Conservation (phyloP, 2,329 filamentous ascomycete genomes). For the Colletotrichum noveboracense region DNA sequence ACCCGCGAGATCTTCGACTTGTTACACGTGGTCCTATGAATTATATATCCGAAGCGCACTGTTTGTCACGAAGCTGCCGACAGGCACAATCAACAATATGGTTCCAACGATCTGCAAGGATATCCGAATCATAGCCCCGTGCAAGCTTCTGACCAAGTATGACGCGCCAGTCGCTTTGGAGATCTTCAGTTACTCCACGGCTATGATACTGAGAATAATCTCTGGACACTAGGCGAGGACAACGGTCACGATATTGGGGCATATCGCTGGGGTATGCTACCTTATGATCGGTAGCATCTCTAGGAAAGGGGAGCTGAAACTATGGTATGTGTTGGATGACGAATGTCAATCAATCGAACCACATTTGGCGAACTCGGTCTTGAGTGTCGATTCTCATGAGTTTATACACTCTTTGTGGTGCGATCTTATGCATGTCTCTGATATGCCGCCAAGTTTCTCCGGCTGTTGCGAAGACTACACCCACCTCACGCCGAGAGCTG, state of each 20-base stretch:
- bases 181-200: accelerated
- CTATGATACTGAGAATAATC: not conserved
- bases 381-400: not conserved
- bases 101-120: too few relatives aligned
- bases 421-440: not conserved
- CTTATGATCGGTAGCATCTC: not conserved
- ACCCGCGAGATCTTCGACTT: not conserved
- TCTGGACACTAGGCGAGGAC: accelerated
- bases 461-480: not conserved
- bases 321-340: not conserved
- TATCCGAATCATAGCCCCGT: not conserved
- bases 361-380: not conserved
- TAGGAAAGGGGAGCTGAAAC: not conserved
- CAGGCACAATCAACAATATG: too few relatives aligned
- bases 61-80: not conserved
- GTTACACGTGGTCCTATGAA: accelerated
- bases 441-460: not conserved
- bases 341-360: not conserved
- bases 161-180: not conserved
- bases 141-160: accelerated
- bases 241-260: accelerated
- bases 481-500: accelerated
- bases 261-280: not conserved
- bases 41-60: not conserved
- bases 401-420: not conserved